Evolutionary conservation across 371 early-diverging fungal species (phyloP).

Genomic region (Thermomucor indicae-seudaticae): DNA sequence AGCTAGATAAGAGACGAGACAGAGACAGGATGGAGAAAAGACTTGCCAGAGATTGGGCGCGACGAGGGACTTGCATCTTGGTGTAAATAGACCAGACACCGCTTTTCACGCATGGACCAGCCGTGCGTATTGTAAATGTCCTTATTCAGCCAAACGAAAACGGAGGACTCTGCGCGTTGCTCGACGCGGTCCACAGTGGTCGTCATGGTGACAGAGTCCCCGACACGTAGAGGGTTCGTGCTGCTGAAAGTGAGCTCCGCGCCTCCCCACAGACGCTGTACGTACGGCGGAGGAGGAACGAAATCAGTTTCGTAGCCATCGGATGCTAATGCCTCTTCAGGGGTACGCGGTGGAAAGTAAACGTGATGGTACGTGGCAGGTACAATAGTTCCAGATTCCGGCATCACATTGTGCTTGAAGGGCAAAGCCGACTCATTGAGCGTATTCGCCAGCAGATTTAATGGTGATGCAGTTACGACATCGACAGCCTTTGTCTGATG

Average conservation of each 20-base stretch:
- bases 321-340: conserved; percentile 59
- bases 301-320: conserved; percentile 80
- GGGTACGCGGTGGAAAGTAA: conserved; percentile 72
- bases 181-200: conserved; percentile 52
- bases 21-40: too few species aligned
- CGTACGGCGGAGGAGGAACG: conserved; percentile 74
- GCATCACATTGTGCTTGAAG: conserved; percentile 6
- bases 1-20: too few species aligned
- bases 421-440: conserved; percentile 12
- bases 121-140: conserved; percentile 62
- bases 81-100: conserved; percentile 66
- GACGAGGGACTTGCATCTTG: conserved; percentile 14
- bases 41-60: not conserved
- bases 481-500: conserved; percentile 6
- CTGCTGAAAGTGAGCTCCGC: conserved; percentile 59
- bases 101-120: conserved; percentile 61
- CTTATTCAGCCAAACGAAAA: conserved; percentile 68
- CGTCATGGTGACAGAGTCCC: conserved; percentile 54
- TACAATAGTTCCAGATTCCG: conserved; percentile 39
- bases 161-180: conserved; percentile 52
- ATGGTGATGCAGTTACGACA: conserved; percentile 26
- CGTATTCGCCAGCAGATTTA: conserved; percentile 29
- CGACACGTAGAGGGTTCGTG: conserved; percentile 59
- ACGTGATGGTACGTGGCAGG: conserved; percentile 77
- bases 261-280: conserved; percentile 85